Percentiles rank a stretch among this genome's conserved stretches.
These are phyloP conservation scores for Solanum habrochaites DNA, from an alignment of 257 asterid species.

Conservation along the genomic window DNA sequence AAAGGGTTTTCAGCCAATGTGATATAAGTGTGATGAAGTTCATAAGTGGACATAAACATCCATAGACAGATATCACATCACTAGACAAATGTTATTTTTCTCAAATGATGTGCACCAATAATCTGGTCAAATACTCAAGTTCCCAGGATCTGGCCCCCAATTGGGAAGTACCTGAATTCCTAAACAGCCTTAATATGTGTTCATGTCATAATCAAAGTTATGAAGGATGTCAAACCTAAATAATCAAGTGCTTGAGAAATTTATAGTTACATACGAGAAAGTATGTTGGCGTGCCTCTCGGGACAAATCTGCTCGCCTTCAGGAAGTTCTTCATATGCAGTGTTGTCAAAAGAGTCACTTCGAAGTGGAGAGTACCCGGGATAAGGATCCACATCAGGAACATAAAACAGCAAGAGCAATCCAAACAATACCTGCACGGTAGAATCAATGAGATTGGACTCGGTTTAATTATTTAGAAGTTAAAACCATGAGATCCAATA, in stretches of 20 bases:
- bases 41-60: neutral
- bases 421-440: constrained; percentile 64
- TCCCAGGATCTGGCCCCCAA: neutral
- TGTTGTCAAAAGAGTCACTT: constrained; percentile 43
- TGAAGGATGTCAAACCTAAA: neutral
- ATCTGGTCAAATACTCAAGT: neutral
- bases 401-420: constrained; percentile 55
- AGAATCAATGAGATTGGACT: neutral
- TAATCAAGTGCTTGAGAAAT: neutral
- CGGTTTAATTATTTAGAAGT: neutral
- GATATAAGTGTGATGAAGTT: neutral
- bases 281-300: constrained; percentile 67
- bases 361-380: constrained; percentile 70
- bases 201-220: neutral
- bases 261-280: constrained; percentile 49
- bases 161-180: neutral
- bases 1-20: neutral
- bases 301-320: constrained; percentile 87
- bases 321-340: constrained; percentile 75
- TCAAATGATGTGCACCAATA: neutral
- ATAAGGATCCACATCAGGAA: constrained; percentile 79
- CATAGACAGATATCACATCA: neutral
- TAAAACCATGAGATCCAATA: neutral
- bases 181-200: neutral
- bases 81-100: neutral